Percentiles rank a stretch among this genome's conserved stretches.
These are phyloP conservation scores for Lactuca sativa DNA, from an alignment of 129 eudicot genomes.

Conservation along the genomic window DNA sequence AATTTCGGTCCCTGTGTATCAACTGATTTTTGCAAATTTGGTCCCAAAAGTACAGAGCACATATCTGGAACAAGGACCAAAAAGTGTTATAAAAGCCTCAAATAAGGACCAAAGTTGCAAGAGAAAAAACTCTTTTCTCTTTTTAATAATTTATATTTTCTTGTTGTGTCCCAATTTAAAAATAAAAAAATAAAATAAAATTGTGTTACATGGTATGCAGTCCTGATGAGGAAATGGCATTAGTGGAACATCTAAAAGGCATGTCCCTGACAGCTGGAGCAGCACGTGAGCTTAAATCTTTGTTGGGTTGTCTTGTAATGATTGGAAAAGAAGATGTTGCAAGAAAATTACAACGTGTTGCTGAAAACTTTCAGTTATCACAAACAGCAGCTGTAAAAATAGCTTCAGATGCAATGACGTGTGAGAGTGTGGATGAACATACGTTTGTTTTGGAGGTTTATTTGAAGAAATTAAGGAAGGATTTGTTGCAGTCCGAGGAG, in stretches of 20 bases:
- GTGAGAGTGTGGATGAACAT: constrained; percentile 60
- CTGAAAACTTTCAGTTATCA: constrained; percentile 64
- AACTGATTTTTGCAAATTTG: neutral
- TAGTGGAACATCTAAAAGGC: constrained; percentile 87
- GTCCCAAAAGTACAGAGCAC: neutral
- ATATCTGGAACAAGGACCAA: no score
- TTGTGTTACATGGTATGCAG: constrained; percentile 31
- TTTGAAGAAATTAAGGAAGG: constrained; percentile 48
- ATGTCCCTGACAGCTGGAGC: constrained; percentile 74
- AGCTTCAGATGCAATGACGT: constrained; percentile 63
- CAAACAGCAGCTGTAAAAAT: constrained; percentile 82
- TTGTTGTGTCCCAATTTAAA: neutral
- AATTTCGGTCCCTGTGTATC: neutral
- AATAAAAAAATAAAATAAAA: neutral
- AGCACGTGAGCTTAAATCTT: constrained; percentile 69
- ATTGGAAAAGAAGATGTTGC: constrained; percentile 73
- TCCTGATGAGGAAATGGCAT: constrained; percentile 90
- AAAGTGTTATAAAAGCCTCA: no score
- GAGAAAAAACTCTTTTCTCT: no score
- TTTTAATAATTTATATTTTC: neutral
- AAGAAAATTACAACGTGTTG: constrained; percentile 66
- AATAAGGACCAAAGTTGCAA: no score
- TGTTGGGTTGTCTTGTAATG: constrained; percentile 70
- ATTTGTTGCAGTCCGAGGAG: constrained; percentile 64
- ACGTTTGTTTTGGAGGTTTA: constrained; percentile 61